These are phyloP conservation scores for Aspergillus panamensis DNA, from an alignment of 495 filamentous ascomycete genomes.

Conservation along the genomic window DNA sequence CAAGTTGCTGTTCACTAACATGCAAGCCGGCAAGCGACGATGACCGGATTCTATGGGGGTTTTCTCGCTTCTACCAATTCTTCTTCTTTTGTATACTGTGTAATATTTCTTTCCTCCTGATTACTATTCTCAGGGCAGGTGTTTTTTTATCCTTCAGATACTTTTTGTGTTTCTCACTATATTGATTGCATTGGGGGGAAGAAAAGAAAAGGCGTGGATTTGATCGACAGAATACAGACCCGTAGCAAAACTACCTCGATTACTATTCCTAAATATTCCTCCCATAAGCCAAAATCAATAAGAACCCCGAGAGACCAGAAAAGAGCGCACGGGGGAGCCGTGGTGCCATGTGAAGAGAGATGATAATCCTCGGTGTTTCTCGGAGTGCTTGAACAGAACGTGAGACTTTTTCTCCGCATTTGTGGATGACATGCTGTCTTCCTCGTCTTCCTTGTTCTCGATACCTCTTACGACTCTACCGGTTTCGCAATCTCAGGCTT, in stretches of 20 bases:
- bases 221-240: conserved; percentile 4
- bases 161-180: not conserved
- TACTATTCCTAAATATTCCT: not conserved
- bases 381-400: conserved; percentile 10
- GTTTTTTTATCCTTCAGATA: not conserved
- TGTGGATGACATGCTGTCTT: conserved; percentile 5
- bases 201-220: conserved; percentile 3
- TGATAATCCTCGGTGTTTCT: conserved; percentile 15
- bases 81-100: conserved; percentile 26
- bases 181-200: conserved; percentile 11
- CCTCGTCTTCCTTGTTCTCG: not conserved
- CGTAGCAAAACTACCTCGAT: not conserved
- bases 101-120: conserved; percentile 18
- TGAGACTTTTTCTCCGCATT: conserved; percentile 7
- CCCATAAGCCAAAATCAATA: not conserved
- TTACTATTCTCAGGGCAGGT: conserved; percentile 2
- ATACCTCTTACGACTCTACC: not conserved
- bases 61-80: conserved; percentile 8
- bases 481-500: not conserved
- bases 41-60: conserved; percentile 13
- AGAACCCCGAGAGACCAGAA: not conserved
- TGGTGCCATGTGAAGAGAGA: conserved; percentile 17
- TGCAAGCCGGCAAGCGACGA: conserved; percentile 43
- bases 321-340: not conserved
- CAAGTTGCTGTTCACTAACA: conserved; percentile 60